phyloP scores from a whole-genome alignment of 805 yeast genomes.

The Starmerella stigmatis region DNA sequence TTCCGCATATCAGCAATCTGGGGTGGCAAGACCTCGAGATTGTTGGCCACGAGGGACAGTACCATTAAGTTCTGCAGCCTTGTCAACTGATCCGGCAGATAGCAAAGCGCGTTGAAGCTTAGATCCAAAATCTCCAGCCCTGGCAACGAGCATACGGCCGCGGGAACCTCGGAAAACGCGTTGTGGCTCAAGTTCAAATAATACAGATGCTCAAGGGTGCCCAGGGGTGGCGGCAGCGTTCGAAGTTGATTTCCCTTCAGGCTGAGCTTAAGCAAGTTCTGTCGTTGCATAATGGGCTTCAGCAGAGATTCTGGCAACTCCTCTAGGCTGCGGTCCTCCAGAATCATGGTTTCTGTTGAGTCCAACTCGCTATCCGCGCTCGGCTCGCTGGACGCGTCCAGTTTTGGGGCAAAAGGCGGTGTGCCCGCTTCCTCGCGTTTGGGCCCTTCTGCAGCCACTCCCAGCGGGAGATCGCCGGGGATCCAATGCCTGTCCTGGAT shows the following conservation, averaged over 20 bases:
- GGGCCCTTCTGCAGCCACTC: neutral
- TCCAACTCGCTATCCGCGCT: constrained; percentile 4
- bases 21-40: constrained; percentile 45
- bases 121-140: constrained; percentile 57
- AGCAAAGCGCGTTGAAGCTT: constrained; percentile 44
- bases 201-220: constrained; percentile 36
- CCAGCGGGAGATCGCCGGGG: neutral
- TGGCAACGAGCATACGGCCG: constrained; percentile 29
- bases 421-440: neutral
- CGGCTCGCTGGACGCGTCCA: neutral
- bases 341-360: constrained; percentile 14
- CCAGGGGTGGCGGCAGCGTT: constrained; percentile 39
- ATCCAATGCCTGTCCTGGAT: too few relatives aligned
- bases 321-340: constrained; percentile 8
- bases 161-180: constrained; percentile 45
- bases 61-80: constrained; percentile 37
- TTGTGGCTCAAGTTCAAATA: constrained; percentile 62
- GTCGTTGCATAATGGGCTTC: constrained; percentile 31
- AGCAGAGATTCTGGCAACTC: constrained; percentile 34
- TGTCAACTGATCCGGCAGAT: constrained; percentile 38
- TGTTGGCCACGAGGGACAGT: constrained; percentile 52
- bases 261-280: constrained; percentile 39
- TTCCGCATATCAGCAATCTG: constrained; percentile 41
- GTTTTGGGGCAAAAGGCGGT: neutral
- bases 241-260: constrained; percentile 43